Evolutionary conservation across 306 rosid species (phyloP), one percentile per base, ranked within the genome.

Genomic region (Castanea crenata): DNA sequence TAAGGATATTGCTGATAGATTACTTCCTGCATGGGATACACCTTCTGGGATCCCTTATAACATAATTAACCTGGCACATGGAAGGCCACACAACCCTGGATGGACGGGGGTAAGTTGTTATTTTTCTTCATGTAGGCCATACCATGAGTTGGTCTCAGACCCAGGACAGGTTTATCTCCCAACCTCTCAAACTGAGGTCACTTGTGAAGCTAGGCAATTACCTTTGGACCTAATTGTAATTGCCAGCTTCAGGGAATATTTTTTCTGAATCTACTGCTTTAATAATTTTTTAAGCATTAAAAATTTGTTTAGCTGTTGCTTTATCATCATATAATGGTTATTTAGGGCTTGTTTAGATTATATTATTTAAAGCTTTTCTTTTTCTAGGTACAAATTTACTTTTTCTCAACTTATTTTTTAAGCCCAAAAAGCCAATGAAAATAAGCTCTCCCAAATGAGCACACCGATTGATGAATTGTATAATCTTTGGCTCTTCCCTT

Each of bases 1-100:
- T 79, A 90, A 20, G 87, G 99, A 96, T 25, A 90, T 96, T 81
- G 99, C 99, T 27, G 98, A 96, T 85, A 91, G 97, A 71, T 85
- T 96, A 86, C 91, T 96, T 75, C 98, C 99, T 74, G 98, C 99
- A 54, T 96, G 99, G 99, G 85, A 93, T 85, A 86, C 99, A 44
- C 90, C 97, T 68, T 64, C 93, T 18, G 99, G 99, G 84, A 89
- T 96, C 80, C 99, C 99, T 79, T 96, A 85, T 87, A 96, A 96
- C 84, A 74, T 92, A 74, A 96, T 96, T 80, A 96, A 96, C 83
- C 83, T 96, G 89, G 92, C 93, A 78, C 84, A 85, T 67, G 98
- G 98, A 79, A 88, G 81, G 38, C 80, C 94, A 29, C 98, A 90
- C 85, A 96, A 91, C 83, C 98, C 93, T 55, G 74, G 94, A 49